Evolutionary conservation across 2,329 filamentous ascomycete species (phyloP), one percentile per base, ranked within the genome.

Genomic region (Aspergillus versicolor): DNA sequence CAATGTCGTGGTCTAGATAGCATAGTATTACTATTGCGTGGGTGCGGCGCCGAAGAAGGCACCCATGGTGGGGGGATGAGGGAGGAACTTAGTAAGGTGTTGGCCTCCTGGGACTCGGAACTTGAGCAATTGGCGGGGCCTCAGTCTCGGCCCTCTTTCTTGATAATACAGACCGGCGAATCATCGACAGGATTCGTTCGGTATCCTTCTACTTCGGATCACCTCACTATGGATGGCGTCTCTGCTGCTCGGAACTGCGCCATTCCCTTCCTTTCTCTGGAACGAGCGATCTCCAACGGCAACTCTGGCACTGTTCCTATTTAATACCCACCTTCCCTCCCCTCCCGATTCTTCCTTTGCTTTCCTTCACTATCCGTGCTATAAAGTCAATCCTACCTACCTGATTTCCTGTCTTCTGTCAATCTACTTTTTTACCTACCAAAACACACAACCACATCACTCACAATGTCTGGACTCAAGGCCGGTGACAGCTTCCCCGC

Each of bases 401-500:
- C 24, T 24, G 66, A 70, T 55, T 50, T 62, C 58, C 58, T 57
- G 49, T 17, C 57, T 42, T 57, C 53, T 38, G 47, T 50, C 55
- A 43, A 34, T 61, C 48, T 57, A 52, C 52, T 58, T 45, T 45
- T 48, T 41, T 45, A 44, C 52, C 45, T 51, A 46, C 54, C 47
- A 57, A 17, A 51, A 46, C 41, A 52, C 45, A 57, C 47, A 52
- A 54, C 34, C 46, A 61, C 56, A 54, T 38, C 43, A 32, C 40
- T 58, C 68, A 77, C 65, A 70, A 86, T 86, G 84, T 74, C 88
- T 79, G 83, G 82, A 75, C 84, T 94, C 76, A 87, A 92, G 75
- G 83, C 84, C 73, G 92, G 92, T 72, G 91, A 96, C 75, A 80
- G 81, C 73, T 93, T 97, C 83, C 92, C 92, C 66, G 80, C 86